These are phyloP conservation scores for Herpetomonas tarakana DNA, from an alignment of 208 protist genomes.

Conservation along the genomic window DNA sequence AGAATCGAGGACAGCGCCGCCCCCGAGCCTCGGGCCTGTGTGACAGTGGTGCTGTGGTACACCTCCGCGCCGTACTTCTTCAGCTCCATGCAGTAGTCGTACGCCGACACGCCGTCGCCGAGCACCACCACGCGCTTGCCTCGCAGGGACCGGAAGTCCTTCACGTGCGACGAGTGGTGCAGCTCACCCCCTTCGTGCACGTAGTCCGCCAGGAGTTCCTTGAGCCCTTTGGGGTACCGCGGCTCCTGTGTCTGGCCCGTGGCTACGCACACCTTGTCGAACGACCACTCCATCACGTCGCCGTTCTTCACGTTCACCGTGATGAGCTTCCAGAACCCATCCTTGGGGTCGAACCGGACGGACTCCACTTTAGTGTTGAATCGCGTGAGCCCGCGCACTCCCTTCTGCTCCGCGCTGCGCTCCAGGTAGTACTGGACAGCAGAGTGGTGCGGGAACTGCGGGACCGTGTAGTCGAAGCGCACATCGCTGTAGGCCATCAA, in stretches of 20 bases:
- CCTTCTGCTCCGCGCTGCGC: slow-evolving; percentile 62
- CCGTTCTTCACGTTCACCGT: slow-evolving; percentile 85
- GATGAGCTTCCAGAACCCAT: slow-evolving; percentile 68
- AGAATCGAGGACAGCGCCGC: neutral
- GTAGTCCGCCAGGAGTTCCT: slow-evolving; percentile 43
- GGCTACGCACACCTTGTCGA: slow-evolving; percentile 84
- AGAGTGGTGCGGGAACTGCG: slow-evolving; percentile 87
- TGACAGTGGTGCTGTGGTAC: slow-evolving; percentile 52
- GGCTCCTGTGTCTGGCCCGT: slow-evolving; percentile 82
- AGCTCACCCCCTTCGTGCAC: slow-evolving; percentile 58
- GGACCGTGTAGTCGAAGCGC: slow-evolving; percentile 76
- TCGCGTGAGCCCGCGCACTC: slow-evolving; percentile 61
- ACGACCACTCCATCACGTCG: slow-evolving; percentile 88
- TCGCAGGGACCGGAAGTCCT: slow-evolving; percentile 78
- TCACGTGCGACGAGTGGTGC: slow-evolving; percentile 79
- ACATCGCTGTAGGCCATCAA: slow-evolving; percentile 82
- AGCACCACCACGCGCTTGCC: slow-evolving; percentile 76
- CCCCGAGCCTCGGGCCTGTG: neutral
- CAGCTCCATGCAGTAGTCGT: slow-evolving; percentile 78
- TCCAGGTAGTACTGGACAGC: slow-evolving; percentile 77
- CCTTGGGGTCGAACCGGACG: slow-evolving; percentile 40
- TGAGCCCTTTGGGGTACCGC: slow-evolving; percentile 53
- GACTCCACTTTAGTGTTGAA: slow-evolving; percentile 90
- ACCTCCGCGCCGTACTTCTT: slow-evolving; percentile 64
- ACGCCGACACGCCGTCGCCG: slow-evolving; percentile 77